Evolutionary conservation across 805 yeast genomes (phyloP), one percentile per base, ranked within the genome.

Genomic region (Kluyveromyces aestuarii): DNA sequence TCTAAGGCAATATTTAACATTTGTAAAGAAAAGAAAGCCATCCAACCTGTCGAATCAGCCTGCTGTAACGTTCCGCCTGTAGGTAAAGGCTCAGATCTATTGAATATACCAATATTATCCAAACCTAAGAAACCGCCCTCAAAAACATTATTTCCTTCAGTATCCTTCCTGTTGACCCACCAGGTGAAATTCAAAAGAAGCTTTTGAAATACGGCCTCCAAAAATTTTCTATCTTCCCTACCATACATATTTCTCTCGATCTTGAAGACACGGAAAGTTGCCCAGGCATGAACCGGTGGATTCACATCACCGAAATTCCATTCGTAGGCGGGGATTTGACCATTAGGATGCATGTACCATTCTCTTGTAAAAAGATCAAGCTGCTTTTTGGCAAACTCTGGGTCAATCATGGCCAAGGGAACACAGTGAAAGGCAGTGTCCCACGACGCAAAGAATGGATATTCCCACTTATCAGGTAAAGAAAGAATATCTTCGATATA

Each of bases 201-300:
- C 64, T 89, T 89, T 66, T 90, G 97, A 77, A 89, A 89, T 8
- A 87, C 95, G n/a, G 91, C 72, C 67, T 89, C 97, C 64, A 89
- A 74, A 64, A 90, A 89, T 49, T 80, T 84, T 46, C 84, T 67
- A 66, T 89, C 97, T 54, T 82, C 86, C 18, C 73, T 69, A n/a
- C 90, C 90, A 63, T 83, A 84, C 80, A 87, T 73, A 62, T 85
- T 87, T 55, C 93, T 73, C 67, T 90, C 96, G 57, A 88, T 78
- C 67, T 90, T 89, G 69, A 80, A 89, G 40, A 86, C 86, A 57
- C 97, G 76, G 64, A 81, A 89, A 13, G 90, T 82, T 1, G 96
- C 83, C 96, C 96, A 89, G 0, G 96, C 96, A 64, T 90, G 96
- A 36, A 89, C 97, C 0, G 97, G 97, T 1, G 97, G 97, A 63